Evolutionary conservation across 257 asterid species (phyloP).

Genomic region (Solanum sejunctum): DNA sequence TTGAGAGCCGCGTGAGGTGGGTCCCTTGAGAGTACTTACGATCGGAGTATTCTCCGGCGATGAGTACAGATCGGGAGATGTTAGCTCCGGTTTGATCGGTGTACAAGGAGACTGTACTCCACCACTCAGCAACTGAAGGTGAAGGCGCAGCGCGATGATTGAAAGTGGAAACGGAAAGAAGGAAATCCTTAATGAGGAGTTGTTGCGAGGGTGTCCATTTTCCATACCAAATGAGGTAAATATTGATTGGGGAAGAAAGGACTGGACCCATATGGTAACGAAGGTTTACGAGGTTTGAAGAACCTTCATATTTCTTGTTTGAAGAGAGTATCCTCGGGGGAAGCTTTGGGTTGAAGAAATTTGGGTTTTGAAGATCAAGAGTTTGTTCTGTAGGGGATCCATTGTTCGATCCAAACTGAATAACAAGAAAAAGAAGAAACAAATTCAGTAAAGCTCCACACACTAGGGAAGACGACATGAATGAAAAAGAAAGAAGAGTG

Average conservation of each 20-base stretch:
- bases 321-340: conserved; percentile 34
- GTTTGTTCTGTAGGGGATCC: not conserved
- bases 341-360: conserved; percentile 33
- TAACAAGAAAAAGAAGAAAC: not conserved
- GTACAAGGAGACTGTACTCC: conserved; percentile 71
- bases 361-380: not conserved
- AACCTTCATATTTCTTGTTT: conserved; percentile 75
- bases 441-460: not conserved
- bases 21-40: conserved; percentile 49
- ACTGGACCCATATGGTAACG: conserved; percentile 98
- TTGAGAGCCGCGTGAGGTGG: conserved; percentile 53
- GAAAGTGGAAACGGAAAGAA: conserved; percentile 54
- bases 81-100: conserved; percentile 86
- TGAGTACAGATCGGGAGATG: conserved; percentile 45
- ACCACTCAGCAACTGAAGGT: conserved; percentile 86
- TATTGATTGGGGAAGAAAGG: conserved; percentile 76
- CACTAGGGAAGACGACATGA: not conserved
- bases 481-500: not conserved
- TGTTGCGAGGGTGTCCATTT: conserved; percentile 53
- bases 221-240: conserved; percentile 88
- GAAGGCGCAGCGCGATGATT: conserved; percentile 37
- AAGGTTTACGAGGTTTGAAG: conserved; percentile 60
- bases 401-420: not conserved
- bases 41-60: conserved; percentile 78
- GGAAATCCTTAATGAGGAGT: conserved; percentile 67